phyloP scores from a whole-genome alignment of 495 filamentous ascomycete genomes.

The Peziza echinospora region DNA sequence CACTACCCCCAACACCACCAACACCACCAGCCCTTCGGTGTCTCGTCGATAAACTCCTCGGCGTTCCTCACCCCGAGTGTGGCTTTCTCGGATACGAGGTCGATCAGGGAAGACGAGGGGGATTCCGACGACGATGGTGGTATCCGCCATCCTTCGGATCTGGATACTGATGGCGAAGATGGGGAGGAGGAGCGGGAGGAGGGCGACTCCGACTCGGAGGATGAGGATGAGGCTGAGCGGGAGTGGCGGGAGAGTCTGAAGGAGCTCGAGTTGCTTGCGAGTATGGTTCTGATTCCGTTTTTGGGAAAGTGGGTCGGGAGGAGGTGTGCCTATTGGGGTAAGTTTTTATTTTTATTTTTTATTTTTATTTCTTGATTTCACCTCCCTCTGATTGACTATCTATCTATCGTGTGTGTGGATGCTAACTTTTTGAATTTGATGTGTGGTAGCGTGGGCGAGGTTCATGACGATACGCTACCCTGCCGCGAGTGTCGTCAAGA shows the following conservation, averaged over 20 bases:
- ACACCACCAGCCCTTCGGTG: not conserved
- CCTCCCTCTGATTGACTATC: too few species aligned
- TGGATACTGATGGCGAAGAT: too few species aligned
- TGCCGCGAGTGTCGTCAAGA: too few species aligned
- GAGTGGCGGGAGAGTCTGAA: conserved; percentile 89
- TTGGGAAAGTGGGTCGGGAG: conserved; percentile 81
- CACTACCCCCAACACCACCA: not conserved
- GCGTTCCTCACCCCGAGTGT: not conserved
- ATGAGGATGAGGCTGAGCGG: conserved; percentile 46
- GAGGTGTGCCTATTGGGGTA: conserved; percentile 92
- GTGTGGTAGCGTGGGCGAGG: too few species aligned
- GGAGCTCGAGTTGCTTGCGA: conserved; percentile 76
- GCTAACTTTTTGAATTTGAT: too few species aligned
- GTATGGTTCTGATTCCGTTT: conserved; percentile 84
- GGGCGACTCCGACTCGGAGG: conserved; percentile 6
- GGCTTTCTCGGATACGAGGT: too few species aligned
- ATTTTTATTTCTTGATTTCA: not conserved
- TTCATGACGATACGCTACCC: too few species aligned
- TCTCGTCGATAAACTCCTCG: not conserved
- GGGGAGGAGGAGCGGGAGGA: too few species aligned
- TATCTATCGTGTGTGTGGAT: too few species aligned
- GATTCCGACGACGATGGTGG: too few species aligned
- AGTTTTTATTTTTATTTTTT: conserved; percentile 16
- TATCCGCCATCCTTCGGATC: too few species aligned
- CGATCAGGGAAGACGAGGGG: too few species aligned